Evolutionary conservation across 805 yeast genomes (phyloP).

Genomic region (Candida awuae): DNA sequence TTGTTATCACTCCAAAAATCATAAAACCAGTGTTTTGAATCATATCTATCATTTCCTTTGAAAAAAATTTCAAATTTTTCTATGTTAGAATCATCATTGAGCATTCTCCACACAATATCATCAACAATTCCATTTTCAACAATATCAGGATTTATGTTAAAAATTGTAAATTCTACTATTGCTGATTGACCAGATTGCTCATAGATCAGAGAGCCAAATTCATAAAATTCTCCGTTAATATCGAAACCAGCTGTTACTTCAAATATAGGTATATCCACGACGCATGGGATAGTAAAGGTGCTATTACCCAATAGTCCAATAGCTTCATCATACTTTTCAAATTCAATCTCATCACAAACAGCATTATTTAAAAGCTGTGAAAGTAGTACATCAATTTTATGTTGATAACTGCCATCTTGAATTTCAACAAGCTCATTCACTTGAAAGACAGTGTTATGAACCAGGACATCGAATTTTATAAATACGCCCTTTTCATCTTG

Average conservation of each 20-base stretch:
- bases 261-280: conserved; percentile 4
- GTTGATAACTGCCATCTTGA: too few species aligned
- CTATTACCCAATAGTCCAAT: conserved; percentile 5
- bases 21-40: conserved; percentile 1
- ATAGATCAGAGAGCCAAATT: too few species aligned
- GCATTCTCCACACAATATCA: conserved; percentile 4
- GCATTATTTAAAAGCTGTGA: not conserved
- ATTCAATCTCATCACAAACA: not conserved
- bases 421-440: too few species aligned
- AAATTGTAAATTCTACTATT: conserved; percentile 2
- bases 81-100: conserved; percentile 4
- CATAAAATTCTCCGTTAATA: conserved; percentile 1
- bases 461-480: too few species aligned
- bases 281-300: not conserved
- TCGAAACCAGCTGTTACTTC: conserved; percentile 4
- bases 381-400: not conserved
- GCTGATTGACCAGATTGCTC: not conserved
- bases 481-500: too few species aligned
- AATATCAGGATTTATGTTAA: conserved; percentile 3
- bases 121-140: conserved; percentile 1
- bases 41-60: not conserved
- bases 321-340: conserved; percentile 2
- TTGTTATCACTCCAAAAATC: not conserved
- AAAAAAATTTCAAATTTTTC: conserved; percentile 1
- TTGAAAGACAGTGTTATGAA: too few species aligned